Conservation (phyloP, 192 early-diverging fungal genomes). For the Helicostylum pulchrum region DNA sequence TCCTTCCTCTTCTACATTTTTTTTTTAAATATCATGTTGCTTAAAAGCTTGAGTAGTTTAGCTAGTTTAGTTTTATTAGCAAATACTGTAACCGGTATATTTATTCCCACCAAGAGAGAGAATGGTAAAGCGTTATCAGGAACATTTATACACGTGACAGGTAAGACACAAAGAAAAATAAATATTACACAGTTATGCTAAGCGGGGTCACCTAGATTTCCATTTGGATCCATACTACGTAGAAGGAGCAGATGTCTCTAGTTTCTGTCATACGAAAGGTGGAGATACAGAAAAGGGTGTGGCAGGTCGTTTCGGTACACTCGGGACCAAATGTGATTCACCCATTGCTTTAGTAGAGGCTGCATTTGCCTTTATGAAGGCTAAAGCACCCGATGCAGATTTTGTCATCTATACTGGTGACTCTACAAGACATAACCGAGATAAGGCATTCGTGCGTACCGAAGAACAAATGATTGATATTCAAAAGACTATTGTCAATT, state of each 20-base stretch:
- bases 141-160: slow-evolving; percentile 37
- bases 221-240: slow-evolving; percentile 37
- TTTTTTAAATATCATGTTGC: no score
- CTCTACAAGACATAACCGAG: slow-evolving; percentile 31
- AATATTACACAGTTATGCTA: background rate
- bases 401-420: slow-evolving; percentile 45
- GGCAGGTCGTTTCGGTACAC: slow-evolving; percentile 35
- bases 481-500: slow-evolving; percentile 23
- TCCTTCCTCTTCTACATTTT: no score
- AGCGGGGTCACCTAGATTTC: background rate
- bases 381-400: slow-evolving; percentile 23
- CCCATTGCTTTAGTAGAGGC: slow-evolving; percentile 35
- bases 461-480: slow-evolving; percentile 12
- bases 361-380: slow-evolving; percentile 33
- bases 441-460: slow-evolving; percentile 17
- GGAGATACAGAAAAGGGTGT: slow-evolving; percentile 24
- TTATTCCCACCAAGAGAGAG: no score
- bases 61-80: no score
- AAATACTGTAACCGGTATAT: no score
- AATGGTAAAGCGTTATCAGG: slow-evolving; percentile 3
- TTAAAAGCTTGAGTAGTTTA: no score
- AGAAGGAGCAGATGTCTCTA: slow-evolving; percentile 26
- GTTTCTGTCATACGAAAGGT: slow-evolving; percentile 32
- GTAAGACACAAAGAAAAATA: slow-evolving; percentile 8
- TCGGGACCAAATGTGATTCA: slow-evolving; percentile 34